Evolutionary conservation across 305 asterid species (phyloP).

Genomic region (Fraxinus albicans): DNA sequence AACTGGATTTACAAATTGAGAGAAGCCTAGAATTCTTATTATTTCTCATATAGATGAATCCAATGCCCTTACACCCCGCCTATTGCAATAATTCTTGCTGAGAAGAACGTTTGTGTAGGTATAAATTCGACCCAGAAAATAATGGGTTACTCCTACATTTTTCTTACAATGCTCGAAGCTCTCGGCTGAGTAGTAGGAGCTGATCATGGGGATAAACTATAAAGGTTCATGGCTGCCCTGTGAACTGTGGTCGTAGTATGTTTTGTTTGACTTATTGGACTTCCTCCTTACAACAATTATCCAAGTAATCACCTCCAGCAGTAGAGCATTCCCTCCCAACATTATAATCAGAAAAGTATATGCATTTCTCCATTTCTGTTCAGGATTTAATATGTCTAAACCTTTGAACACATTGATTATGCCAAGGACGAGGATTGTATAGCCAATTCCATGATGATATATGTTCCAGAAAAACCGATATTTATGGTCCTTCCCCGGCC

Average conservation of each 20-base stretch:
- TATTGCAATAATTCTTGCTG: neutral
- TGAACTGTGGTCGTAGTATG: constrained; percentile 38
- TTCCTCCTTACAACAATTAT: constrained; percentile 50
- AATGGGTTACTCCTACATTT: neutral
- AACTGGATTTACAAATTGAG: neutral
- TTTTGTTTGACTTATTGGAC: constrained; percentile 32
- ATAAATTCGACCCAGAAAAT: neutral
- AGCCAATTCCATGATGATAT: constrained; percentile 77
- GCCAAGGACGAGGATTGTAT: constrained; percentile 53
- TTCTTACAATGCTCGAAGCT: neutral
- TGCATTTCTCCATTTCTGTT: constrained; percentile 60
- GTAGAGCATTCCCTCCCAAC: constrained; percentile 38
- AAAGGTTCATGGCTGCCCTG: constrained; percentile 34
- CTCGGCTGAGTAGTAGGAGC: neutral
- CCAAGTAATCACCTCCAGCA: constrained; percentile 48
- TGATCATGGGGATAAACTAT: neutral
- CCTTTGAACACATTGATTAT: constrained; percentile 81
- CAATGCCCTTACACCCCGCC: neutral
- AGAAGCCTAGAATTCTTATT: neutral
- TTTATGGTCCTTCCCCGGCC: constrained; percentile 85
- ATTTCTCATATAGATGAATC: neutral
- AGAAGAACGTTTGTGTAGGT: neutral
- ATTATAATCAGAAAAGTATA: constrained; percentile 43
- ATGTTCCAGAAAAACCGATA: constrained; percentile 76
- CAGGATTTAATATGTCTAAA: constrained; percentile 56